These are phyloP conservation scores for Psilocybe sp. DNA, from an alignment of 768 basidiomycete species.

Conservation along the genomic window DNA sequence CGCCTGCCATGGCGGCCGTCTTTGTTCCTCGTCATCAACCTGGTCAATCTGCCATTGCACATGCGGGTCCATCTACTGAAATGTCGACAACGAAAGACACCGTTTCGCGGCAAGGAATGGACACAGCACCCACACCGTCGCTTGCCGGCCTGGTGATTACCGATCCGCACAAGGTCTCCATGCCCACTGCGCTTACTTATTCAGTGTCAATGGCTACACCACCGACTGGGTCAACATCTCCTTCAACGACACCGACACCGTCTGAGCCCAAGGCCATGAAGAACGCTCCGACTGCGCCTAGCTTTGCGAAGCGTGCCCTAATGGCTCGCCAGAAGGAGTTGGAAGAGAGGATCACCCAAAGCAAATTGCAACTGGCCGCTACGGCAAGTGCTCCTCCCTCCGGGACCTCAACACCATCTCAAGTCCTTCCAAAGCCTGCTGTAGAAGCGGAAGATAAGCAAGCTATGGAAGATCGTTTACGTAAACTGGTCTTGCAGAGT, in stretches of 20 bases:
- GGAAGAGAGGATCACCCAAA: slow-evolving; percentile 38
- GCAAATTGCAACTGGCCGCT: slow-evolving; percentile 32
- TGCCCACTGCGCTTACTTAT: background rate
- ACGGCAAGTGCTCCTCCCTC: background rate
- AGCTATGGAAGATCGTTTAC: slow-evolving; percentile 40
- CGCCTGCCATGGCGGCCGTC: no score
- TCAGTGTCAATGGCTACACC: background rate
- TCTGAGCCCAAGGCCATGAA: slow-evolving; percentile 38
- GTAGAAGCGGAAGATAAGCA: slow-evolving; percentile 24
- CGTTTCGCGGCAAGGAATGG: no score
- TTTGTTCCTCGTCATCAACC: no score
- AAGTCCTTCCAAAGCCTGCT: slow-evolving; percentile 5
- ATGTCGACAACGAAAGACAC: no score
- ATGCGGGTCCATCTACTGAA: no score
- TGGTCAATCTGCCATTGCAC: no score
- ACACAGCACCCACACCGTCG: no score
- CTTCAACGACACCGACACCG: slow-evolving; percentile 17
- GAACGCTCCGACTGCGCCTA: slow-evolving; percentile 35
- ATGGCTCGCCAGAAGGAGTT: slow-evolving; percentile 42
- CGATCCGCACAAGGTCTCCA: background rate
- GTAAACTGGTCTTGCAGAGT: slow-evolving; percentile 38
- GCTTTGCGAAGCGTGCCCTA: slow-evolving; percentile 34
- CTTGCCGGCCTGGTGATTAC: no score
- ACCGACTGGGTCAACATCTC: background rate
- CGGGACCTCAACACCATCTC: background rate